Evolutionary conservation across 768 basidiomycete species (phyloP), one percentile per base, ranked within the genome.

Genomic region (Calocybe indica): DNA sequence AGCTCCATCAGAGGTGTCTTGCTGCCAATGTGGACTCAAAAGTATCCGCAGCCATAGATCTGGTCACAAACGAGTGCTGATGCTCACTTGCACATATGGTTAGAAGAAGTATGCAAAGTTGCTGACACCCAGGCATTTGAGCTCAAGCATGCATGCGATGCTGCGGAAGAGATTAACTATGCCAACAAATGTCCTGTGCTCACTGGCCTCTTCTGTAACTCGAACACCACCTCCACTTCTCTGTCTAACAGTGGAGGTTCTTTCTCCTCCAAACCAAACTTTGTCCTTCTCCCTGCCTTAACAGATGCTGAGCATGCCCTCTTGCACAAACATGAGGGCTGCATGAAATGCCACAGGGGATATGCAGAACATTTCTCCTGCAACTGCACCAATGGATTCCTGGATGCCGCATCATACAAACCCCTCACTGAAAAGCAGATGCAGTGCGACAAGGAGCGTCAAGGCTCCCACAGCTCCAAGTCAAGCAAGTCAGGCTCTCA

Each of bases 291-390:
- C 0, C 51, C 51, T 2, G 33, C n/a, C n/a, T n/a, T n/a, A n/a
- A n/a, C n/a, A n/a, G n/a, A n/a, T n/a, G n/a, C n/a, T n/a, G n/a
- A n/a, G 11, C 38, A 43, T 0, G 7, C 44, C 0, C 43, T 61
- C 0, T 49, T 67, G 0, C 3, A 10, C 0, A 48, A 58, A 0
- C 49, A 60, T 30, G 28, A 50, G 2, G 59, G 64, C 0, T 67
- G 66, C 31, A 45, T 54, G 46, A 58, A 62, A 12, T 67, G 65
- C 34, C 46, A 55, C 0, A 28, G 36, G 5, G 40, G 53, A 9
- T 53, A 47, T 6, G 32, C 49, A 0, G 46, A 49, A 2, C 63
- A 64, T 40, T 14, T 13, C 1, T 45, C 51, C 0, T 3, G 8
- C 1, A 41, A 32, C 45, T 67, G 65, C 41, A 50, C 49, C 0